A percentile compares a stretch with the other conserved stretches of the same genome.
phyloP scores from a whole-genome alignment of 2,329 filamentous ascomycete species.

The Sporothrix variecibatus region DNA sequence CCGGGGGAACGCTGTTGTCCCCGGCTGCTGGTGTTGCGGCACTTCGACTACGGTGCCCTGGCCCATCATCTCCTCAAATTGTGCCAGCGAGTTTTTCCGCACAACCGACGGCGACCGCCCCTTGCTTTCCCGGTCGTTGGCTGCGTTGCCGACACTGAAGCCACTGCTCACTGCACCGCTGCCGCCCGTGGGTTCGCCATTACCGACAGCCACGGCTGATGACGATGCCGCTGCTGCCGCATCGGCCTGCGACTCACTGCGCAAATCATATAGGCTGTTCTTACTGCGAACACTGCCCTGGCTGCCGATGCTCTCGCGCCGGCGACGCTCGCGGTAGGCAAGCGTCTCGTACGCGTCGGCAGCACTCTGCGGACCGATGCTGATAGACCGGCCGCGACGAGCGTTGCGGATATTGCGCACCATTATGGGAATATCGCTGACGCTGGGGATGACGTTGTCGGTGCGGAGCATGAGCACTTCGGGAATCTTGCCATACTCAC shows the following conservation, averaged over 20 bases:
- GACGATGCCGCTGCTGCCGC: conserved; percentile 25
- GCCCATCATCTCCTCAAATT: conserved; percentile 75
- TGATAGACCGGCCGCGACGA: conserved; percentile 73
- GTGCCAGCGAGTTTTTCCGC: conserved; percentile 54
- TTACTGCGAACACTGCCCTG: conserved; percentile 51
- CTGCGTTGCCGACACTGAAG: conserved; percentile 34
- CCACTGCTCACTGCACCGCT: background rate
- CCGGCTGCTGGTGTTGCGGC: conserved; percentile 25
- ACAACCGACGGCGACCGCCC: conserved; percentile 48
- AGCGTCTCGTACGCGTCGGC: conserved; percentile 95
- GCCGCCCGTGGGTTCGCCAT: background rate
- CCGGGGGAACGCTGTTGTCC: conserved; percentile 16
- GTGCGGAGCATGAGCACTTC: conserved; percentile 64
- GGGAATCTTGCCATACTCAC: conserved; percentile 85
- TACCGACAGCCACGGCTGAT: background rate
- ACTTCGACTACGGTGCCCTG: conserved; percentile 55
- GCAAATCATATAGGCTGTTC: conserved; percentile 47
- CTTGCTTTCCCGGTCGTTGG: conserved; percentile 41
- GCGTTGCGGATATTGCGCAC: conserved; percentile 74
- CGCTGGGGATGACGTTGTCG: conserved; percentile 86
- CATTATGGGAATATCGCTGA: conserved; percentile 83
- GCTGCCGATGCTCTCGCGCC: conserved; percentile 57
- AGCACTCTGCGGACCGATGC: conserved; percentile 90
- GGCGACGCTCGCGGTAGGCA: conserved; percentile 74
- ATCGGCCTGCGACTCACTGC: conserved; percentile 37